Conservation (phyloP, 306 rosid species). For the Alnus rubra region DNA sequence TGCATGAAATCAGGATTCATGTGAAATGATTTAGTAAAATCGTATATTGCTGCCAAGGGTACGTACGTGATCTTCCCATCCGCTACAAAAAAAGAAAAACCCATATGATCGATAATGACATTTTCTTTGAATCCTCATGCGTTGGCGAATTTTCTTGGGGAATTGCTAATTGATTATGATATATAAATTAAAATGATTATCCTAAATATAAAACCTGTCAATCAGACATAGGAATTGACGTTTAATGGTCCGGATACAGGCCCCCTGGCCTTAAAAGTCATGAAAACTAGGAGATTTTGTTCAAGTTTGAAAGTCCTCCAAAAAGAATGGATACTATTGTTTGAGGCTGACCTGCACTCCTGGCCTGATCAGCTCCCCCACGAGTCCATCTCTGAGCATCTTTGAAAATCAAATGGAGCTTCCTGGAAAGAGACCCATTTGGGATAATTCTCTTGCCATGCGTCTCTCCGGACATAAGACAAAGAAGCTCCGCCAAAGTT, state of each 20-base stretch:
- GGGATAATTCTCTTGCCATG: slow-evolving; percentile 6
- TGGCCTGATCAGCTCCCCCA: neutral
- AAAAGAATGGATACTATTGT: slow-evolving; percentile 52
- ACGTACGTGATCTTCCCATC: too few species aligned
- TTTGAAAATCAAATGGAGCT: slow-evolving; percentile 46
- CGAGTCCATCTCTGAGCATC: slow-evolving; percentile 21
- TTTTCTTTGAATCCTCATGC: slow-evolving; percentile 1
- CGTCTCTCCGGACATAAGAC: slow-evolving; percentile 1
- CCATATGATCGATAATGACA: too few species aligned
- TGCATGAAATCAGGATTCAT: slow-evolving; percentile 27
- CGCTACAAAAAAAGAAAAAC: too few species aligned
- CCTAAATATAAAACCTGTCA: slow-evolving; percentile 29
- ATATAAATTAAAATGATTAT: slow-evolving; percentile 24
- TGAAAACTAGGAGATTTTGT: slow-evolving; percentile 39
- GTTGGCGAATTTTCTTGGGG: slow-evolving; percentile 20
- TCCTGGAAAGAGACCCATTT: slow-evolving; percentile 49
- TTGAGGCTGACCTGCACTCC: slow-evolving; percentile 35
- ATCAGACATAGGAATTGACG: slow-evolving; percentile 32
- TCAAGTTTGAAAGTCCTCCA: slow-evolving; percentile 57
- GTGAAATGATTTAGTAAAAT: slow-evolving; percentile 45
- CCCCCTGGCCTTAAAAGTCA: slow-evolving; percentile 66
- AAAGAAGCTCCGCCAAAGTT: neutral
- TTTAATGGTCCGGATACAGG: slow-evolving; percentile 67
- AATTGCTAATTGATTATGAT: slow-evolving; percentile 17
- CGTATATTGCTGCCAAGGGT: slow-evolving; percentile 35